These are phyloP conservation scores for Cercophora newfieldiana DNA, from an alignment of 495 filamentous ascomycete species.

Conservation along the genomic window DNA sequence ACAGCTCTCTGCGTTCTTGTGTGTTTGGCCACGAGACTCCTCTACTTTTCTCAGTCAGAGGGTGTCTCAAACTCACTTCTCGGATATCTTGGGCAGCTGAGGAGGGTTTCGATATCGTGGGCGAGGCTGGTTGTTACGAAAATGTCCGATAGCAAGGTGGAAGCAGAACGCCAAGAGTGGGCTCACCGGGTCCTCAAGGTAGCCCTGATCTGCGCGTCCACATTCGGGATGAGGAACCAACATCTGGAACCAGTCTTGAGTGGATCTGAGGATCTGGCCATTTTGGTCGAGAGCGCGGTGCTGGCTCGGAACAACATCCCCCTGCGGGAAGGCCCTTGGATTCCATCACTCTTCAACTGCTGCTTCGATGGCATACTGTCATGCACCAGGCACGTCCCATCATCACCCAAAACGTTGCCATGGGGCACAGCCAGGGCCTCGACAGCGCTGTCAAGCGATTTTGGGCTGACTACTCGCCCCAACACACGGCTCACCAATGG, in stretches of 20 bases:
- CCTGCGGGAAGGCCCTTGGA: background rate
- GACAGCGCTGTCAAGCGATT: slow-evolving; percentile 17
- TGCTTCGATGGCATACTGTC: slow-evolving; percentile 13
- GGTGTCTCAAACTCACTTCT: slow-evolving; percentile 3
- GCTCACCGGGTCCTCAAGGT: background rate
- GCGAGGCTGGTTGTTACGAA: slow-evolving; percentile 13
- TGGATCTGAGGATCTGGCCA: background rate
- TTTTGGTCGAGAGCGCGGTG: slow-evolving; percentile 14
- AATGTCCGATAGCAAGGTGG: background rate
- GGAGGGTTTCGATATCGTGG: slow-evolving; percentile 20
- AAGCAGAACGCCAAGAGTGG: background rate
- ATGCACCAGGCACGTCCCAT: slow-evolving; percentile 14
- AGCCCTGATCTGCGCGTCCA: slow-evolving; percentile 6
- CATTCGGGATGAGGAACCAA: slow-evolving; percentile 14
- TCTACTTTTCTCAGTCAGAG: slow-evolving; percentile 13
- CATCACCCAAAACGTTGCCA: background rate
- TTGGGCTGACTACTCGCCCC: slow-evolving; percentile 20
- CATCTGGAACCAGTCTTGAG: slow-evolving; percentile 9
- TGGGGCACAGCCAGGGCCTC: slow-evolving; percentile 7
- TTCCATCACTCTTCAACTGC: slow-evolving; percentile 6
- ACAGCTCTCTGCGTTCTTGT: slow-evolving; percentile 13
- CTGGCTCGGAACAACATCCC: slow-evolving; percentile 15
- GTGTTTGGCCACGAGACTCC: slow-evolving; percentile 21
- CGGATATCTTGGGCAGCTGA: slow-evolving; percentile 11
- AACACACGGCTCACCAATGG: slow-evolving; percentile 8